phyloP scores from a whole-genome alignment of 495 filamentous ascomycete genomes.

The Friedmanniomyces simplex region DNA sequence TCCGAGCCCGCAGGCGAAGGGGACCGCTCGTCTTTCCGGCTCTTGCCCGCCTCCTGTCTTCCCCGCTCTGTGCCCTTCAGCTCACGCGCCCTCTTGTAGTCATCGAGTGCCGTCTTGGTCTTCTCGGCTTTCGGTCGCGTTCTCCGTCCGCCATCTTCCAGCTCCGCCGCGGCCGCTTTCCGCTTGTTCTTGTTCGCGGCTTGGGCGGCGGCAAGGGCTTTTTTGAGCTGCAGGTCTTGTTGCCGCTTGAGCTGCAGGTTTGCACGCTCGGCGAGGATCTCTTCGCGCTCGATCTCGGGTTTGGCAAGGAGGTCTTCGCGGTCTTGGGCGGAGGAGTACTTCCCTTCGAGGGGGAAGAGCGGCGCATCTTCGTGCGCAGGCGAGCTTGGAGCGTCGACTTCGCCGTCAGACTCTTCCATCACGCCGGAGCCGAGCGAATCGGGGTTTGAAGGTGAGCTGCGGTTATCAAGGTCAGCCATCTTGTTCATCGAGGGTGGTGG shows the following conservation, averaged over 20 bases:
- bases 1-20: constrained; percentile 36
- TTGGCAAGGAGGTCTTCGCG: constrained; percentile 74
- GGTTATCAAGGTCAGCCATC: background rate
- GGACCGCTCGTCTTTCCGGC: constrained; percentile 35
- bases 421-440: constrained; percentile 67
- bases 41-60: background rate
- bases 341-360: constrained; percentile 79
- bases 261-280: constrained; percentile 79
- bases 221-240: constrained; percentile 76
- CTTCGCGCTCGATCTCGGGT: constrained; percentile 82
- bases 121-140: constrained; percentile 63
- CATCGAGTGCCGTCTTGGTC: constrained; percentile 46
- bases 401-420: constrained; percentile 75
- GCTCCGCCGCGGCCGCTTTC: constrained; percentile 61
- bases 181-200: constrained; percentile 61
- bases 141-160: constrained; percentile 67
- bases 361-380: constrained; percentile 48
- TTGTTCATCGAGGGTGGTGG: background rate
- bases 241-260: constrained; percentile 65
- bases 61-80: constrained; percentile 66
- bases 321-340: constrained; percentile 69
- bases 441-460: constrained; percentile 14
- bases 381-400: constrained; percentile 41
- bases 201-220: constrained; percentile 58
- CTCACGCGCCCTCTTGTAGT: constrained; percentile 72